Evolutionary conservation across 2,329 filamentous ascomycete genomes (phyloP).

Genomic region (Neopestalotiopsis sp.): DNA sequence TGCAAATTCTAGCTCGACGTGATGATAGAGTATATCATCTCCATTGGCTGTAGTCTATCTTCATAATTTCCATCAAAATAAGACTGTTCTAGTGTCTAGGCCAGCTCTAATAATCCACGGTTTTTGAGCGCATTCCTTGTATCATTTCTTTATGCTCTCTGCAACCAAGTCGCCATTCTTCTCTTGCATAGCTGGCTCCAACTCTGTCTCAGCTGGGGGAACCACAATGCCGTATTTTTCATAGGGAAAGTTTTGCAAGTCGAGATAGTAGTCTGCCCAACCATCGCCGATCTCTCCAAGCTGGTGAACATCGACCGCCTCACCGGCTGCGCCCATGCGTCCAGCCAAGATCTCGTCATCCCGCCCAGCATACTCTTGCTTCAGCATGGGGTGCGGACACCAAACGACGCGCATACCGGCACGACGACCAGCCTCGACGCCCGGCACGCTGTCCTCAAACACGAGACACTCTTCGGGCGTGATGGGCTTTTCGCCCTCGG

Average conservation of each 20-base stretch:
- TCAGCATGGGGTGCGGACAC: slow-evolving; percentile 82
- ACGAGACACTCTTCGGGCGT: slow-evolving; percentile 88
- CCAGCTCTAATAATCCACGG: too few species aligned
- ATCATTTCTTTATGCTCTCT: slow-evolving; percentile 17
- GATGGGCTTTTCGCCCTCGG: slow-evolving; percentile 67
- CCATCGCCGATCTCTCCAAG: slow-evolving; percentile 64
- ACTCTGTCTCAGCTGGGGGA: slow-evolving; percentile 47
- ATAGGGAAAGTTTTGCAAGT: slow-evolving; percentile 61
- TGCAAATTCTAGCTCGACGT: too few species aligned
- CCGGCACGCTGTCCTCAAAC: slow-evolving; percentile 94
- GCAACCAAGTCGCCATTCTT: slow-evolving; percentile 32
- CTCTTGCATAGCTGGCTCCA: slow-evolving; percentile 48
- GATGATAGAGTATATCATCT: too few species aligned
- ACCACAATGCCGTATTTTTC: slow-evolving; percentile 63
- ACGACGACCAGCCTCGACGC: slow-evolving; percentile 86
- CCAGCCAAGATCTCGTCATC: slow-evolving; percentile 87
- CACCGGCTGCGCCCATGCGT: slow-evolving; percentile 70
- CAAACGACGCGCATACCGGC: slow-evolving; percentile 96
- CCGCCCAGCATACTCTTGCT: slow-evolving; percentile 75
- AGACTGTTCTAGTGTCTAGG: too few species aligned
- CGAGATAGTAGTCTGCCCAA: slow-evolving; percentile 61
- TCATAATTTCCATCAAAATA: too few species aligned
- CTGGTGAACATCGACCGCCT: slow-evolving; percentile 55
- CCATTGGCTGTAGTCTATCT: too few species aligned
- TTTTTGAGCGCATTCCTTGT: background rate